These are phyloP conservation scores for Nitzschia sp. DNA, from an alignment of 108 stramenopile species.

Conservation along the genomic window DNA sequence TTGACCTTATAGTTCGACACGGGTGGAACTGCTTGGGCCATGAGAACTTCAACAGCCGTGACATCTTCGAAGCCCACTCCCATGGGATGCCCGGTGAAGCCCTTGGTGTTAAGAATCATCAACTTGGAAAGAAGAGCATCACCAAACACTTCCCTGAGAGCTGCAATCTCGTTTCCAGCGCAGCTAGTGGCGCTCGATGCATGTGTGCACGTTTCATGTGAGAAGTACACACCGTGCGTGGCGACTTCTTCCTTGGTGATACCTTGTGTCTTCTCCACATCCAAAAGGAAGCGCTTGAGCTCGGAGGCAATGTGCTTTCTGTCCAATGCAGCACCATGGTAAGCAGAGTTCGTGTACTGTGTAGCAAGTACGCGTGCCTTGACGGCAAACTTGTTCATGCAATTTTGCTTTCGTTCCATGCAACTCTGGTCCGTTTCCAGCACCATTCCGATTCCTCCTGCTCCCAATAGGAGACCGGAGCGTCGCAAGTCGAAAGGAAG, in stretches of 20 bases:
- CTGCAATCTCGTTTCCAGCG: constrained; percentile 90
- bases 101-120: constrained; percentile 94
- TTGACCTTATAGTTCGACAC: constrained; percentile 85
- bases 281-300: constrained; percentile 82
- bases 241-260: constrained; percentile 90
- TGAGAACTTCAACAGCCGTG: constrained; percentile 87
- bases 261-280: constrained; percentile 85
- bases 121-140: constrained; percentile 82
- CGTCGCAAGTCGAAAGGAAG: constrained; percentile 91
- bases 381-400: constrained; percentile 56
- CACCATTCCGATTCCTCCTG: constrained; percentile 92
- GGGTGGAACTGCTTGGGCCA: constrained; percentile 82
- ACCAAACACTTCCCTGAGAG: constrained; percentile 89
- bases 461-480: constrained; percentile 92
- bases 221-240: constrained; percentile 92
- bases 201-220: constrained; percentile 96
- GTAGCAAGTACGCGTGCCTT: constrained; percentile 85
- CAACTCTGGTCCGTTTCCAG: constrained; percentile 83
- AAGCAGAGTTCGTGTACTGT: constrained; percentile 93
- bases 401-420: constrained; percentile 56
- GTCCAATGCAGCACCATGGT: constrained; percentile 94
- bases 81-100: constrained; percentile 96
- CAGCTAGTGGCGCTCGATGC: constrained; percentile 88
- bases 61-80: constrained; percentile 97
- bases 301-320: constrained; percentile 91